These are phyloP conservation scores for Ogataea kodamae DNA, from an alignment of 805 yeast genomes.

Conservation along the genomic window DNA sequence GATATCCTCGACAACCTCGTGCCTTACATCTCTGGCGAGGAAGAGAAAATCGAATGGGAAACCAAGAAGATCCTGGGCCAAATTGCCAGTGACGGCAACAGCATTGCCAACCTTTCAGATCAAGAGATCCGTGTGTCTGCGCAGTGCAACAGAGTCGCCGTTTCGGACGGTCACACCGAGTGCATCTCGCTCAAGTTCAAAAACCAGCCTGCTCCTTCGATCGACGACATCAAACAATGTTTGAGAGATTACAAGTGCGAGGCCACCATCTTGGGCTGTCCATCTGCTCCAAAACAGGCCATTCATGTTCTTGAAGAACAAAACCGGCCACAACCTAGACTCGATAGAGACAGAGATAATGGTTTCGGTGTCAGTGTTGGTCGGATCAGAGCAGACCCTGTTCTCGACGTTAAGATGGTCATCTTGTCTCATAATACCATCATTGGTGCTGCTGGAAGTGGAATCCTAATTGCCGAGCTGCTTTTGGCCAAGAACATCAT, in stretches of 20 bases:
- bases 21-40: constrained; percentile 95
- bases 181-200: constrained; percentile 85
- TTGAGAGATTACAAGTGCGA: constrained; percentile 77
- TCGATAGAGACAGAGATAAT: constrained; percentile 91
- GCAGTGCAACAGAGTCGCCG: constrained; percentile 95
- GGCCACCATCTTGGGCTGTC: constrained; percentile 74
- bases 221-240: constrained; percentile 71
- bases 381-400: constrained; percentile 88
- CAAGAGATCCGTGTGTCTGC: constrained; percentile 86
- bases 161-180: constrained; percentile 96
- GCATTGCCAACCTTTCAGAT: constrained; percentile 55
- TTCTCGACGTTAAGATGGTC: constrained; percentile 92
- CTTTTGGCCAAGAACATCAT: constrained; percentile 67
- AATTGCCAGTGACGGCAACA: constrained; percentile 47
- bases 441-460: constrained; percentile 99
- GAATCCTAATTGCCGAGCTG: constrained; percentile 91
- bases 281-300: constrained; percentile 89
- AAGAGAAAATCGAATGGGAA: constrained; percentile 98
- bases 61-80: constrained; percentile 89
- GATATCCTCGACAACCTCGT: constrained; percentile 92
- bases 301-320: constrained; percentile 87
- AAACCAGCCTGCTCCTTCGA: constrained; percentile 77
- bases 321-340: constrained; percentile 96
- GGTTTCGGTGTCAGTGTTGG: constrained; percentile 97
- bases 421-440: constrained; percentile 96